phyloP scores from a whole-genome alignment of 148 eudicot genomes.

The Chenopodium album region DNA sequence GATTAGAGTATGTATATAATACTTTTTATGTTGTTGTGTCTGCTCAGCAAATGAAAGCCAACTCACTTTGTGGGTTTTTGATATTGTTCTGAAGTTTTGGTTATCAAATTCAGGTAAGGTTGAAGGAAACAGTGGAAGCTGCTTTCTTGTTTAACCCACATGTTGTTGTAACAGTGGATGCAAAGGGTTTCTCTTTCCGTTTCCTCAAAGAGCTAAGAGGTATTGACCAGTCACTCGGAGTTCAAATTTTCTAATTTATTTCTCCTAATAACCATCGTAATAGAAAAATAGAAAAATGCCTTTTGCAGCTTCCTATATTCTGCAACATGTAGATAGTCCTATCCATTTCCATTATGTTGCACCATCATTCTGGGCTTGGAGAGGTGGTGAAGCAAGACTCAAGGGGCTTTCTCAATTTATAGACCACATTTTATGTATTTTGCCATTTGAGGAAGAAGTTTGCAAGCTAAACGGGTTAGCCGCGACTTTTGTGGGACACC shows the following conservation, averaged over 20 bases:
- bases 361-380: conserved; percentile 99
- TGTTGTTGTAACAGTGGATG: conserved; percentile 83
- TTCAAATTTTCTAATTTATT: conserved; percentile 1
- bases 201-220: conserved; percentile 75
- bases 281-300: conserved; percentile 38
- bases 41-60: background rate
- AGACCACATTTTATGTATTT: conserved; percentile 84
- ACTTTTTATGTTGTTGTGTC: background rate
- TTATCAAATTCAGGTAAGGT: conserved; percentile 51
- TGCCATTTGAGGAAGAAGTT: conserved; percentile 86
- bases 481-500: conserved; percentile 97
- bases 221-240: conserved; percentile 31
- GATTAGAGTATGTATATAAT: conserved; percentile 59
- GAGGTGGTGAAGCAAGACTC: conserved; percentile 91
- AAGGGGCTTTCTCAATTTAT: conserved; percentile 65
- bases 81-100: conserved; percentile 9
- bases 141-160: conserved; percentile 75
- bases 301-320: conserved; percentile 69
- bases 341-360: conserved; percentile 91
- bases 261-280: conserved; percentile 30
- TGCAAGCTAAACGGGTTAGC: conserved; percentile 63
- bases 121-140: conserved; percentile 72
- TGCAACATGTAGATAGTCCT: conserved; percentile 50
- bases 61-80: background rate
- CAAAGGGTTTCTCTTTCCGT: conserved; percentile 95